Conservation (phyloP, 2,329 filamentous ascomycete genomes). For the Nothomitra cinnamomea region DNA sequence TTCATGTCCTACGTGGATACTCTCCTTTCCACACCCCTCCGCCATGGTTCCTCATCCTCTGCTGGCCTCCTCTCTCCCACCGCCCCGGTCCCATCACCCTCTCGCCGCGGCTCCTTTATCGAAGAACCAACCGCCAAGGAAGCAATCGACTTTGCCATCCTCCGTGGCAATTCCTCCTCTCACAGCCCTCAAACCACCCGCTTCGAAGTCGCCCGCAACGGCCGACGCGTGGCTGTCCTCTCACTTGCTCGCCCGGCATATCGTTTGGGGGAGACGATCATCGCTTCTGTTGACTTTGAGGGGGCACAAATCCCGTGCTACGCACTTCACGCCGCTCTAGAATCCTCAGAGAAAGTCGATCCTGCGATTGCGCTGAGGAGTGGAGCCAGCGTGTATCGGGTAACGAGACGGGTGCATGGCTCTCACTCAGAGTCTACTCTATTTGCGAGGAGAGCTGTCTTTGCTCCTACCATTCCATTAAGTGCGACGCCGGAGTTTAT, state of each 20-base stretch:
- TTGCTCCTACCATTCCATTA: conserved; percentile 68
- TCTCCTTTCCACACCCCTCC: conserved; percentile 22
- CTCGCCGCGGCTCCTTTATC: conserved; percentile 27
- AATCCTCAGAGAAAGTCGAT: conserved; percentile 74
- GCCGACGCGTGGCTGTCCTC: conserved; percentile 78
- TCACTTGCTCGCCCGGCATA: conserved; percentile 80
- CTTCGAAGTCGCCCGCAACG: conserved; percentile 87
- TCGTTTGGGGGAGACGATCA: conserved; percentile 73
- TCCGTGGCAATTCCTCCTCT: conserved; percentile 56
- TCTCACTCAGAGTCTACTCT: conserved; percentile 67
- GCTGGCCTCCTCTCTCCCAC: conserved; percentile 17
- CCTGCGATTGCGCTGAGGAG: conserved; percentile 67
- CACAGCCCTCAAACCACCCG: conserved; percentile 73
- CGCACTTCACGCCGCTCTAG: conserved; percentile 66
- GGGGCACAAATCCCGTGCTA: conserved; percentile 68
- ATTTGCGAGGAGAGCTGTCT: conserved; percentile 62
- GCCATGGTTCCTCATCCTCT: background rate
- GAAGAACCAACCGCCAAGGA: conserved; percentile 54
- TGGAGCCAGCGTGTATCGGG: conserved; percentile 68
- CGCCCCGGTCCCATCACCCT: conserved; percentile 42
- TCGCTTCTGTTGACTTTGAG: conserved; percentile 68
- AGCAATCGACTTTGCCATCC: conserved; percentile 77
- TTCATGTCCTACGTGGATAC: conserved; percentile 66
- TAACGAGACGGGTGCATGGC: conserved; percentile 67
- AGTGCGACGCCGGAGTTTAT: conserved; percentile 79